Percentiles rank a stretch among this genome's conserved stretches.
phyloP scores from a whole-genome alignment of 2,329 filamentous ascomycete genomes.

The Venturia aucupariae region DNA sequence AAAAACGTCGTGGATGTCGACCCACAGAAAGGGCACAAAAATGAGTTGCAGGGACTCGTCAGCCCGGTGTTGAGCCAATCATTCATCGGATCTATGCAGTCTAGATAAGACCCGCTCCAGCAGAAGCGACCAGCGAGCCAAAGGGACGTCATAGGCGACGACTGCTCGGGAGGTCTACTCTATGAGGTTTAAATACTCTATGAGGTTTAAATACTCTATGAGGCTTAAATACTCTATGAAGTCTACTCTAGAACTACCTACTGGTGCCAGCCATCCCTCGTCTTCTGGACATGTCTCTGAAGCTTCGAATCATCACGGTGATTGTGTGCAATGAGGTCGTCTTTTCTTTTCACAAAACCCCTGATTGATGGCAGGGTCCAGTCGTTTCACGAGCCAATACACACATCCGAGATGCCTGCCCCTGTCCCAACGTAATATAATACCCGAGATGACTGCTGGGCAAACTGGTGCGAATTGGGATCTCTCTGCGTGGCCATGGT shows the following conservation, averaged over 20 bases:
- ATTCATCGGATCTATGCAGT: not conserved
- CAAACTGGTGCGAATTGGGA: not conserved
- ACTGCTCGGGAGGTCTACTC: not conserved
- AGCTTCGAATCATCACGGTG: too few relatives aligned
- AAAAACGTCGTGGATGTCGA: not conserved
- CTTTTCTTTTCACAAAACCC: too few relatives aligned
- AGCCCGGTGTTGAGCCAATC: not conserved
- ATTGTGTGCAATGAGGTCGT: too few relatives aligned
- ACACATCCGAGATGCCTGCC: too few relatives aligned
- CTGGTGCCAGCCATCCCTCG: too few relatives aligned
- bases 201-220: too few relatives aligned
- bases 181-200: not conserved
- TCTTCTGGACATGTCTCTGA: too few relatives aligned
- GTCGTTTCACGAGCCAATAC: not conserved
- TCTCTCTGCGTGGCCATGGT: not conserved
- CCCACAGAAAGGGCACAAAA: not conserved
- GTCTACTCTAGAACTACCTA: too few relatives aligned
- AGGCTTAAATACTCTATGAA: too few relatives aligned
- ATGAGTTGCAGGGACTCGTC: slow-evolving; percentile 1
- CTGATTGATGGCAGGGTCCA: too few relatives aligned
- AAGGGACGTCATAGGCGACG: not conserved
- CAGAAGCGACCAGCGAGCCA: not conserved
- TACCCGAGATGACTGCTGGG: not conserved
- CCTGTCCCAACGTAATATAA: not conserved
- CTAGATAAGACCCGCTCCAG: slow-evolving; percentile 1